These are phyloP conservation scores for Salisapilia sapeloensis DNA, from an alignment of 352 stramenopile species.

Conservation along the genomic window DNA sequence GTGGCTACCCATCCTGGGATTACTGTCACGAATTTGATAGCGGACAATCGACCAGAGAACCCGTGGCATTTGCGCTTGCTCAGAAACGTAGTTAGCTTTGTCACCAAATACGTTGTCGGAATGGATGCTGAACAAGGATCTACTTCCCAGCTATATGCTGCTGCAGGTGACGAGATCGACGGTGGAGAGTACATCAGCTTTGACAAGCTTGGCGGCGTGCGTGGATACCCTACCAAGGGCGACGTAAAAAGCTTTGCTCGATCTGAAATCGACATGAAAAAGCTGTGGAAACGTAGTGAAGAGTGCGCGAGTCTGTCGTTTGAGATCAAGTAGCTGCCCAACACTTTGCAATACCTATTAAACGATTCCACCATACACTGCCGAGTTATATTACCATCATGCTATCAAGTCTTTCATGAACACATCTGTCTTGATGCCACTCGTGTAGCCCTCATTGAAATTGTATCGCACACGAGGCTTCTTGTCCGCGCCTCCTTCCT, in stretches of 20 bases:
- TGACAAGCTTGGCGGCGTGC: too few relatives aligned
- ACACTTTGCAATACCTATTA: too few relatives aligned
- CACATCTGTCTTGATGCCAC: constrained; percentile 79
- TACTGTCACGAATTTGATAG: constrained; percentile 10
- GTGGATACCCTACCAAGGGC: too few relatives aligned
- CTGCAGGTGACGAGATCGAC: constrained; percentile 18
- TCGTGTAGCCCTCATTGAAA: constrained; percentile 84
- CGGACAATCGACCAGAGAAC: too few relatives aligned
- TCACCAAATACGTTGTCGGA: too few relatives aligned
- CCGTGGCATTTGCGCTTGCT: too few relatives aligned
- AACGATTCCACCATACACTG: background rate
- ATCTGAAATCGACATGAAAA: constrained; percentile 2
- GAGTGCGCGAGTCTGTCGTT: constrained; percentile 5
- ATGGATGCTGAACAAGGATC: too few relatives aligned
- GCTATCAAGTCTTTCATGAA: constrained; percentile 78
- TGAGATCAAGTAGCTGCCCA: constrained; percentile 3
- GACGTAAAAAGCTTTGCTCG: too few relatives aligned
- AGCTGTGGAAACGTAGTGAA: constrained; percentile 8
- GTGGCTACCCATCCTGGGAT: constrained; percentile 14
- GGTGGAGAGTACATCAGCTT: constrained; percentile 42
- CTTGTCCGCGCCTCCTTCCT: constrained; percentile 3
- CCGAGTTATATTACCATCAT: too few relatives aligned
- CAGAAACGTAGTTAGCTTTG: too few relatives aligned
- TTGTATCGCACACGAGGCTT: constrained; percentile 59
- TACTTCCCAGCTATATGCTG: constrained; percentile 33